Base-by-base conservation (phyloP, 2,329 filamentous ascomycete genomes). In the Hymenoscyphus repandus region DNA sequence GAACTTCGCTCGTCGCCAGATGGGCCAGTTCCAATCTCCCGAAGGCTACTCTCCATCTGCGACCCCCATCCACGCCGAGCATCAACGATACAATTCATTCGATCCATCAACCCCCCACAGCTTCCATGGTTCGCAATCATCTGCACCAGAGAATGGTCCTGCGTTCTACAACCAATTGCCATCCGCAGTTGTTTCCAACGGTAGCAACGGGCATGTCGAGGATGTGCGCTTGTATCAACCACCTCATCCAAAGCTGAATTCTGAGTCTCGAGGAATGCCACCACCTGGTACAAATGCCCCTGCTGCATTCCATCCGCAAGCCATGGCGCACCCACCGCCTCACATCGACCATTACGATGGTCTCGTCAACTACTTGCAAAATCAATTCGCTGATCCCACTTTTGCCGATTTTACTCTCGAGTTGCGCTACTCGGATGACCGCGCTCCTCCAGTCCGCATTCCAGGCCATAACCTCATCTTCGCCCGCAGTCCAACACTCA, bases 121-220 rank as follows among this genome's bases (percentile, higher is more conserved):
- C 64, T 81, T 80, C 60, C 80, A 82, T 49, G 80, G 75, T 33
- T 83, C 81, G 2, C 80, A 82, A 53, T 74, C 78, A 33, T 81
- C 80, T 1, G 71, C 68, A 5, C 71, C 68, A 13, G 70, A 68
- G 17, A 58, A 53, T 34, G 58, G 57, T 12, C 54, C 55, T 22
- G 43, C 57, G 31, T 62, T 64, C 50, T 64, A 71, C 47, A 68
- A 66, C 22, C 73, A 72, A 53, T 72, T 69, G 37, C 34, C 68
- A 45, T 61, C 69, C 27, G 68, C 65, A 22, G 70, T 69, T 22
- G 67, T 65, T 38, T 68, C 69, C n/a, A 76, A 64, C 51, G 63
- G 61, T 34, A 69, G 66, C 39, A 76, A 64, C 52, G 64, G 62
- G 5, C 57, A 63, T 47, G 58, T 63, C 33, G 61, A 66, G 32